Evolutionary conservation across 2,329 filamentous ascomycete genomes (phyloP), one percentile per base, ranked within the genome.

Genomic region (Cladosporium sp.): DNA sequence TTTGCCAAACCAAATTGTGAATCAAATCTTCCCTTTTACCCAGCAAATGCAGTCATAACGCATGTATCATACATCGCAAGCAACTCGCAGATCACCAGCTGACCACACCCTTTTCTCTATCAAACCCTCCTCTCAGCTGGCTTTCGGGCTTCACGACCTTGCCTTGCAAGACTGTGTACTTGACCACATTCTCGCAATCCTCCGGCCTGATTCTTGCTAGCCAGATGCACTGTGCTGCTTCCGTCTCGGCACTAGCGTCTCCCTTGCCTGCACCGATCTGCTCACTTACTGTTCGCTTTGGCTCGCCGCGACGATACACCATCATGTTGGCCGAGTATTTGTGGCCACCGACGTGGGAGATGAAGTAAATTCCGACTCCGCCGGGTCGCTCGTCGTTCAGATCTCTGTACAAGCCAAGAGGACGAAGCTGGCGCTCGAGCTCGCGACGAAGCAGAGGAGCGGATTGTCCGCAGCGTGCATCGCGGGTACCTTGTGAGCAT

Each of bases 311-410:
- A 9, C 94, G 83, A 73, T 99, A 97, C 1, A 99, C 80, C 78
- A 99, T 89, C 65, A 97, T 85, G 68, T 99, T 99, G 25, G 94
- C 94, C 47, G 87, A 86, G 75, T 96, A 97, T 77, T 97, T 97
- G 78, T 99, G 94, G 0, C 94, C 94, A 25, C 94, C 94, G 2
- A 97, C 91, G 70, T 99, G 94, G 64, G 86, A 93, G 69, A 97
- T 95, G 71, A 97, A 97, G 76, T 96, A 96, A 63, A 99, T 90
- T 0, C 91, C 93, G 5, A 97, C 93, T 12, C 94, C 94, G 10
- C 93, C 93, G 0, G 92, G 91, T 58, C 94, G 78, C 72, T 91
- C 86, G 71, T 99, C 94, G 69, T 95, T 85, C 47, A 94, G 76
- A 70, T 97, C 93, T 28, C 94, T 86, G 72, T 88, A 92, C 19